These are phyloP conservation scores for Suhomyces sp. DNA, from an alignment of 805 yeast species.

Conservation along the genomic window DNA sequence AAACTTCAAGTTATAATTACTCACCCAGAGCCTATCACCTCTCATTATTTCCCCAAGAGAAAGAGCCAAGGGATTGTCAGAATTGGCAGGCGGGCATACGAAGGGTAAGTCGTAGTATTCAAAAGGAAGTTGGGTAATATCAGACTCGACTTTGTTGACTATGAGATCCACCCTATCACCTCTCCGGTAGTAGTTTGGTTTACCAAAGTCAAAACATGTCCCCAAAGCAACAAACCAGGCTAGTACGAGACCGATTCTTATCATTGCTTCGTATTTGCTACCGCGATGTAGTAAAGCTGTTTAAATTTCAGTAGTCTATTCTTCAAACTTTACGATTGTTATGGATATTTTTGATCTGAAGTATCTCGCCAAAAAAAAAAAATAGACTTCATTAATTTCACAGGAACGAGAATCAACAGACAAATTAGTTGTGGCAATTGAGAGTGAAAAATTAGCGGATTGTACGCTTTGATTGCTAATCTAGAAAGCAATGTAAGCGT, in stretches of 20 bases:
- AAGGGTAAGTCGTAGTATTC: constrained; percentile 77
- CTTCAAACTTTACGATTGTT: neutral
- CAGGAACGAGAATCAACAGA: neutral
- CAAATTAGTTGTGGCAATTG: neutral
- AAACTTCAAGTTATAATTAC: constrained; percentile 64
- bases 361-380: neutral
- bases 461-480: neutral
- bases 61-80: constrained; percentile 59
- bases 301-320: neutral
- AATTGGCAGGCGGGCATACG: constrained; percentile 64
- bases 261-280: neutral
- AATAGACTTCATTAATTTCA: neutral
- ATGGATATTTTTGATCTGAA: neutral
- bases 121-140: constrained; percentile 71
- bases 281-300: neutral
- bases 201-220: constrained; percentile 19
- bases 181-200: constrained; percentile 34
- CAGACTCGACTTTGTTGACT: constrained; percentile 78
- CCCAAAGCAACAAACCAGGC: neutral
- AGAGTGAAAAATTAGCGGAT: neutral
- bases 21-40: constrained; percentile 78
- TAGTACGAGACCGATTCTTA: neutral
- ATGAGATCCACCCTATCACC: constrained; percentile 67
- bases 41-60: constrained; percentile 74
- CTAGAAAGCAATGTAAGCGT: neutral